Evolutionary conservation across 2,329 filamentous ascomycete genomes (phyloP).

Genomic region (Fusarium foetens): DNA sequence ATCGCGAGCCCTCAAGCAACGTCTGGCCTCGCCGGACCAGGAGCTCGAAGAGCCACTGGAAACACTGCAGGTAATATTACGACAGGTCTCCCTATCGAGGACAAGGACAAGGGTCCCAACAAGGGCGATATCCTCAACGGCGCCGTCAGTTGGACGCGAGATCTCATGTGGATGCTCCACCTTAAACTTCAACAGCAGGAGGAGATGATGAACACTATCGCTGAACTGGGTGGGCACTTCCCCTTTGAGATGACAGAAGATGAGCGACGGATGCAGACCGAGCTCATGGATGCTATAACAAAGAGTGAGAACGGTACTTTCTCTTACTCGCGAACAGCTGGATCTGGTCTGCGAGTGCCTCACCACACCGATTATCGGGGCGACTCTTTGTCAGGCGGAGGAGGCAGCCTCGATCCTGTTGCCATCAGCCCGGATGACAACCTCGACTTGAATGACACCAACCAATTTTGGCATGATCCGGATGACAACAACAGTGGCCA

Average conservation of each 20-base stretch:
- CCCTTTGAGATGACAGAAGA: conserved; percentile 90
- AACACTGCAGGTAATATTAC: conserved; percentile 83
- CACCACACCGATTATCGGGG: conserved; percentile 93
- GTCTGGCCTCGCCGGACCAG: conserved; percentile 86
- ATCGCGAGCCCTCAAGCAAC: conserved; percentile 79
- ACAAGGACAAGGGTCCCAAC: conserved; percentile 98
- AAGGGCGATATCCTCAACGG: conserved; percentile 99
- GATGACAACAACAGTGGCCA: conserved; percentile 78
- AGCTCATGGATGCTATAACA: conserved; percentile 86
- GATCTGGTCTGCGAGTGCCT: conserved; percentile 88
- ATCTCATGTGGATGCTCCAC: conserved; percentile 97
- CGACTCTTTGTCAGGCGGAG: conserved; percentile 69
- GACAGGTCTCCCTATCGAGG: conserved; percentile 90
- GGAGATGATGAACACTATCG: conserved; percentile 80
- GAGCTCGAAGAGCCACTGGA: conserved; percentile 80
- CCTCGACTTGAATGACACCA: conserved; percentile 61
- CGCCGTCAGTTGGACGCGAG: conserved; percentile 94
- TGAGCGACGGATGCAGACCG: conserved; percentile 93
- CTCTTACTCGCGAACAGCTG: conserved; percentile 83
- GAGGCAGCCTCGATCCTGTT: conserved; percentile 51
- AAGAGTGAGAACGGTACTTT: conserved; percentile 82
- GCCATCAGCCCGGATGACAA: conserved; percentile 55
- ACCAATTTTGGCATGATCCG: conserved; percentile 72
- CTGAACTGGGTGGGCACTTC: conserved; percentile 76
- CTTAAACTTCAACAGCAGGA: conserved; percentile 91